Evolutionary conservation across 2,329 filamentous ascomycete species (phyloP).

Genomic region (Ascochyta fabae): DNA sequence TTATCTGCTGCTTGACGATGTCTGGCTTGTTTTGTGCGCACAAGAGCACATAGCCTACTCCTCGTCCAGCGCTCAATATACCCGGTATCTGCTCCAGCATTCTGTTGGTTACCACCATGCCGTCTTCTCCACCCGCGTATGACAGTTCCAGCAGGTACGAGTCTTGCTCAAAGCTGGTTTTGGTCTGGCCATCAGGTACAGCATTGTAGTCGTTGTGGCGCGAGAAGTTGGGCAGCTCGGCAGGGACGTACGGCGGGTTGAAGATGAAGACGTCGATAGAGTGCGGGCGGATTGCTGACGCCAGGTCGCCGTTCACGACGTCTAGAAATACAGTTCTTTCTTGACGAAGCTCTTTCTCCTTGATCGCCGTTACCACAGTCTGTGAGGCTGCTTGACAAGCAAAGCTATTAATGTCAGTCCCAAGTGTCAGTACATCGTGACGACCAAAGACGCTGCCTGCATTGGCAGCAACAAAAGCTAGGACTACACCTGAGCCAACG

Average conservation of each 20-base stretch:
- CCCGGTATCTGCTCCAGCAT: conserved; percentile 73
- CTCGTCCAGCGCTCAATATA: conserved; percentile 66
- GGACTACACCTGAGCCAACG: conserved; percentile 90
- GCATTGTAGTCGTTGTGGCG: conserved; percentile 43
- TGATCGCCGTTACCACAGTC: conserved; percentile 66
- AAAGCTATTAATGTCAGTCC: conserved; percentile 83
- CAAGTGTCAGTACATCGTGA: conserved; percentile 72
- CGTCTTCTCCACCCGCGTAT: conserved; percentile 86
- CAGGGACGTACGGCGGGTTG: conserved; percentile 97
- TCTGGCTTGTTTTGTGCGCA: conserved; percentile 90
- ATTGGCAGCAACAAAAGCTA: conserved; percentile 84
- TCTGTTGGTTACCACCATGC: conserved; percentile 91
- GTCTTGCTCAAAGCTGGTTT: conserved; percentile 73
- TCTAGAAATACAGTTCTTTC: conserved; percentile 62
- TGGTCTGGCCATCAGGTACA: conserved; percentile 26
- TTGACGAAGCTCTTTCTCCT: conserved; percentile 31
- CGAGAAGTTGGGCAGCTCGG: conserved; percentile 69
- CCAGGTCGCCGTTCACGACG: conserved; percentile 73
- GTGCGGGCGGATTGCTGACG: conserved; percentile 62
- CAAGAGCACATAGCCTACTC: conserved; percentile 87
- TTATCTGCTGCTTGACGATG: conserved; percentile 69
- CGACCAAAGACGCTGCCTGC: conserved; percentile 74
- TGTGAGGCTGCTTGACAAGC: conserved; percentile 77
- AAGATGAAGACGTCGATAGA: conserved; percentile 86
- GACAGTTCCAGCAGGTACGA: conserved; percentile 83